Evolutionary conservation across 352 stramenopile species (phyloP), one percentile per base, ranked within the genome.

Genomic region (Elongisporangium prolatum): DNA sequence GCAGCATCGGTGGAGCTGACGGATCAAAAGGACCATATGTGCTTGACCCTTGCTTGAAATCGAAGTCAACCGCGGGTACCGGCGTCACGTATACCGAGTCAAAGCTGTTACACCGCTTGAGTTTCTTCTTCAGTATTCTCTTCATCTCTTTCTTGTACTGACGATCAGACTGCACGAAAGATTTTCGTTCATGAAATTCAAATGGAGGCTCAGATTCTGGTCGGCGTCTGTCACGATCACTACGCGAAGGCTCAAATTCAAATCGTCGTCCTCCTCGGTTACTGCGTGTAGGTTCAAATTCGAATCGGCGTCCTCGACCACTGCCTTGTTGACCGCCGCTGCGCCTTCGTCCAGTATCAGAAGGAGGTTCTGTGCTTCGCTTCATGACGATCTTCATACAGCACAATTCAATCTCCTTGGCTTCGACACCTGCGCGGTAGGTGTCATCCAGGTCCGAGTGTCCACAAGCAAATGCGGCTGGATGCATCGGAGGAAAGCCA

Each of bases 81-180:
- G 58, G 54, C 6, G 69, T 60, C 50, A 57, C 56, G n/a, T 68
- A 68, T 2, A 77, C 56, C 8, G 72, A 77, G 48, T 83, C 75
- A 22, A 87, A 87, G 53, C 77, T 87, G 28, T 85, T 80, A 18
- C 64, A 71, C 2, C 77, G 72, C 44, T 73, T 74, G 18, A 71
- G 50, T 17, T 49, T 57, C 54, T 34, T 28, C 54, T 54, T 56
- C 61, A 54, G 16, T 24, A 54, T 55, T 48, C 56, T 50, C 44
- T 47, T 34, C 50, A 34, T 34, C 18, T 47, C 24, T 22, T 63
- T 57, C 51, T 63, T 51, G 60, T 64, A 50, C 37, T 53, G 6
- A 7, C 63, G 52, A 28, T 58, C 63, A 47, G 63, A 67, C 10
- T 48, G 48, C 10, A 53, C 21, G 17, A 69, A 59, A 56, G 54